Percentiles rank a stretch among this genome's conserved stretches.
These are phyloP conservation scores for Rhytidhysteron rufulum DNA, from an alignment of 2,329 filamentous ascomycete genomes.

Conservation along the genomic window DNA sequence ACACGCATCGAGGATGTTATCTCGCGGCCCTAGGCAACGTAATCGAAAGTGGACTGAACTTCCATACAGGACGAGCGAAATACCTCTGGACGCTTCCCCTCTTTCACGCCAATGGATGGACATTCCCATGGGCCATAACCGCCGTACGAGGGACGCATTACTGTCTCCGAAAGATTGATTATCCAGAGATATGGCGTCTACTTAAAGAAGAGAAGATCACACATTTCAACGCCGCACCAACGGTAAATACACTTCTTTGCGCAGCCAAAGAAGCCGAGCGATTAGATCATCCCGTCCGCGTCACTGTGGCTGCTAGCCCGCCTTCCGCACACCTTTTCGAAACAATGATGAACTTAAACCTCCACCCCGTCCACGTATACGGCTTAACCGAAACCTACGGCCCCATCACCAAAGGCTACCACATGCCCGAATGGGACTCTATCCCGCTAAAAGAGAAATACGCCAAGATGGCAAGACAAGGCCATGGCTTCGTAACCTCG, in stretches of 20 bases:
- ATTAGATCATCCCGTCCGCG: slow-evolving; percentile 68
- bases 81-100: slow-evolving; percentile 93
- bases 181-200: slow-evolving; percentile 84
- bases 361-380: slow-evolving; percentile 90
- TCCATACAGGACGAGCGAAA: slow-evolving; percentile 63
- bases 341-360: slow-evolving; percentile 83
- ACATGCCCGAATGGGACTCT: slow-evolving; percentile 77
- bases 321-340: slow-evolving; percentile 88
- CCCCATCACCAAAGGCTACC: slow-evolving; percentile 90
- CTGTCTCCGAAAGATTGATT: slow-evolving; percentile 92
- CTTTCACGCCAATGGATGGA: slow-evolving; percentile 73
- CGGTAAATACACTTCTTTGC: slow-evolving; percentile 91
- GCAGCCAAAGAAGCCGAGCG: slow-evolving; percentile 69
- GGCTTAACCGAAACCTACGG: slow-evolving; percentile 87
- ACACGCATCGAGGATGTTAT: slow-evolving; percentile 83
- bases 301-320: slow-evolving; percentile 90
- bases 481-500: slow-evolving; percentile 83
- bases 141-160: slow-evolving; percentile 93
- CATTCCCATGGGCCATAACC: slow-evolving; percentile 89
- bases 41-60: slow-evolving; percentile 82
- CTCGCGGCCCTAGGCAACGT: slow-evolving; percentile 81
- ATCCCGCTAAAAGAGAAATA: slow-evolving; percentile 75
- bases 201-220: slow-evolving; percentile 84
- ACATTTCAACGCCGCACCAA: slow-evolving; percentile 94
- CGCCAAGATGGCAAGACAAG: slow-evolving; percentile 86